These are phyloP conservation scores for Uronychia setigera DNA, from an alignment of 73 alveolate species.

Conservation along the genomic window DNA sequence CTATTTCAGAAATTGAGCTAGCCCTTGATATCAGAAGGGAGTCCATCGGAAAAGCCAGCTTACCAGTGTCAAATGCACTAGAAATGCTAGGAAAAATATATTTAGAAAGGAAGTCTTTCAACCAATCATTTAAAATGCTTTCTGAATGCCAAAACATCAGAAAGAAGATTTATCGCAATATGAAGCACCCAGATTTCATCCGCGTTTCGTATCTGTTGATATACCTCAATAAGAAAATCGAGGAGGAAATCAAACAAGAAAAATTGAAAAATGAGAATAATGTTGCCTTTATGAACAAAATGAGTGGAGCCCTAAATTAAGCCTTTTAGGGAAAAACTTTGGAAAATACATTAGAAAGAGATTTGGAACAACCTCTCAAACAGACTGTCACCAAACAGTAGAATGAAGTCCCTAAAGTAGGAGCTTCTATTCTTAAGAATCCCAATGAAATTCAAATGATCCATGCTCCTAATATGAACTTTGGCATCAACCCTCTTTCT, in stretches of 20 bases:
- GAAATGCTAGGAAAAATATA: conserved; percentile 39
- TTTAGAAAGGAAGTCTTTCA: conserved; percentile 19
- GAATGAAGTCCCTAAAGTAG: no score
- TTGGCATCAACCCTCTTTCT: background rate
- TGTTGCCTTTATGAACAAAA: no score
- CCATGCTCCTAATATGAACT: background rate
- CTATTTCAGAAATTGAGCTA: conserved; percentile 11
- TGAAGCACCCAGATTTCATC: conserved; percentile 24
- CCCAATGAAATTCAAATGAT: no score
- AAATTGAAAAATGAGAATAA: background rate
- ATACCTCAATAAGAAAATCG: conserved; percentile 18
- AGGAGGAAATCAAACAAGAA: conserved; percentile 26
- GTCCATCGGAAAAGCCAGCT: conserved; percentile 11
- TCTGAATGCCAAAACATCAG: conserved; percentile 32
- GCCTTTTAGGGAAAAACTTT: no score
- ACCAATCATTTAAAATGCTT: conserved; percentile 4
- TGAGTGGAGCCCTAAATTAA: no score
- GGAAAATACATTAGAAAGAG: no score
- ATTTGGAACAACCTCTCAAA: no score
- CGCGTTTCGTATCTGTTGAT: conserved; percentile 12
- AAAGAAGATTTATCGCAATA: conserved; percentile 20
- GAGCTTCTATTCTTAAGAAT: no score
- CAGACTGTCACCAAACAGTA: no score
- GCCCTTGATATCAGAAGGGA: conserved; percentile 26
- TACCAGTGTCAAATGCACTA: conserved; percentile 33